A percentile compares a stretch with the other conserved stretches of the same genome.
These are phyloP conservation scores for Eucalyptus pauciflora DNA, from an alignment of 345 rosid genomes.

Conservation along the genomic window DNA sequence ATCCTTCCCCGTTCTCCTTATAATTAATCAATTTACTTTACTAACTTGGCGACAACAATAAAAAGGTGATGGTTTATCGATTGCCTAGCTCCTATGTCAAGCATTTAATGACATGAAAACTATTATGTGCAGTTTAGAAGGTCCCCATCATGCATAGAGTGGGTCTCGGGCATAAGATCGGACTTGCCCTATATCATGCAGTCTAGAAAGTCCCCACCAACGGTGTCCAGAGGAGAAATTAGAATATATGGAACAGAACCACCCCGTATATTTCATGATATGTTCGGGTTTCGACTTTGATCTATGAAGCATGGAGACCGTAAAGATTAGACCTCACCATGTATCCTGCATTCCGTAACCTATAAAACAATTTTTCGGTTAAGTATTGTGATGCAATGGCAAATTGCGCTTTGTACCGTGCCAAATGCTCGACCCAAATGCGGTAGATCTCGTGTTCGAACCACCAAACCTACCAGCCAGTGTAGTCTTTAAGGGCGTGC, in stretches of 20 bases:
- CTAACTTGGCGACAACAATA: neutral
- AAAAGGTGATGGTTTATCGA: neutral
- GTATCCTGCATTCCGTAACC: neutral
- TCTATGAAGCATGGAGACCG: neutral
- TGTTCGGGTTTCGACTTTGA: neutral
- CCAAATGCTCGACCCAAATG: neutral
- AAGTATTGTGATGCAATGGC: neutral
- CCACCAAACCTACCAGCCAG: neutral
- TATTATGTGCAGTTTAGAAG: neutral
- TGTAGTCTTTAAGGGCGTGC: neutral
- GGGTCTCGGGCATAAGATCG: neutral
- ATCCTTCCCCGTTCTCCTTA: neutral
- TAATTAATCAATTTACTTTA: neutral
- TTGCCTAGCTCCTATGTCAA: neutral
- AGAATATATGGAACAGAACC: neutral
- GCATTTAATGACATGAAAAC: neutral
- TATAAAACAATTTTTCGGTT: neutral
- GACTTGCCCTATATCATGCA: neutral
- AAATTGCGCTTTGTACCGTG: neutral
- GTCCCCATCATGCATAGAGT: neutral
- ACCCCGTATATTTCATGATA: neutral
- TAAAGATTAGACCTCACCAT: neutral
- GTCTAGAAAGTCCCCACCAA: neutral
- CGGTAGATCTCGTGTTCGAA: neutral
- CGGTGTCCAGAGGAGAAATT: neutral